A percentile compares a stretch with the other conserved stretches of the same genome.
phyloP scores from a whole-genome alignment of 23 red algal species.

The Chondrus crispus region DNA sequence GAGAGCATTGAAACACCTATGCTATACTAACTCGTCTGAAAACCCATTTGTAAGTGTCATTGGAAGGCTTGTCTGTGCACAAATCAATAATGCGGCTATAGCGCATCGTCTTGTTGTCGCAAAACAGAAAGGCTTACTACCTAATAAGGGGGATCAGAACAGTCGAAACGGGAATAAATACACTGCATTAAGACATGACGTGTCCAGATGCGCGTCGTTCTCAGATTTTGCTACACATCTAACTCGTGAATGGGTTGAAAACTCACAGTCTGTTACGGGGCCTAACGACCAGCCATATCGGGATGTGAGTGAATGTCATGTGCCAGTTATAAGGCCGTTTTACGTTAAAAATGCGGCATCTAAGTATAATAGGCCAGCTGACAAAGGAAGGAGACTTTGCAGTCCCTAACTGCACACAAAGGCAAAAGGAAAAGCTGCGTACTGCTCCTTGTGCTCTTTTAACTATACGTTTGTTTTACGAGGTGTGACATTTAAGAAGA shows the following conservation, averaged over 20 bases:
- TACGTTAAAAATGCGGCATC: not conserved
- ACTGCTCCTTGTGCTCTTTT: not conserved
- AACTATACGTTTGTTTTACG: not conserved
- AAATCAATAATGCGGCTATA: not conserved
- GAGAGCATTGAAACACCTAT: not conserved
- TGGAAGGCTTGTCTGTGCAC: not conserved
- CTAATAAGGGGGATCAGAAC: not conserved
- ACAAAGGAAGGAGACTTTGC: not conserved
- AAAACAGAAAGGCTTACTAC: not conserved
- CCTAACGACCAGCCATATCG: not conserved
- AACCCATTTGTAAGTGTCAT: constrained; percentile 20
- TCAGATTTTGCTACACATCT: not conserved
- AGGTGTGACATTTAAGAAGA: not conserved
- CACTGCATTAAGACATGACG: not conserved
- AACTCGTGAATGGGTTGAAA: not conserved
- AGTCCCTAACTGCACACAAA: not conserved
- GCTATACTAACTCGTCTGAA: constrained; percentile 15
- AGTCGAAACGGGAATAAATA: not conserved
- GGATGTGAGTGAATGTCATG: not conserved
- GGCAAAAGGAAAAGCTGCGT: not conserved
- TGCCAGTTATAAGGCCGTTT: not conserved
- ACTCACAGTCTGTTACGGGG: not conserved
- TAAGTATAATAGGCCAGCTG: not conserved
- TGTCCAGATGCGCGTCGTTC: not conserved
- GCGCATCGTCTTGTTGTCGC: not conserved